Conservation (phyloP, 805 yeast genomes). For the Schizosaccharomyces cryophilus region DNA sequence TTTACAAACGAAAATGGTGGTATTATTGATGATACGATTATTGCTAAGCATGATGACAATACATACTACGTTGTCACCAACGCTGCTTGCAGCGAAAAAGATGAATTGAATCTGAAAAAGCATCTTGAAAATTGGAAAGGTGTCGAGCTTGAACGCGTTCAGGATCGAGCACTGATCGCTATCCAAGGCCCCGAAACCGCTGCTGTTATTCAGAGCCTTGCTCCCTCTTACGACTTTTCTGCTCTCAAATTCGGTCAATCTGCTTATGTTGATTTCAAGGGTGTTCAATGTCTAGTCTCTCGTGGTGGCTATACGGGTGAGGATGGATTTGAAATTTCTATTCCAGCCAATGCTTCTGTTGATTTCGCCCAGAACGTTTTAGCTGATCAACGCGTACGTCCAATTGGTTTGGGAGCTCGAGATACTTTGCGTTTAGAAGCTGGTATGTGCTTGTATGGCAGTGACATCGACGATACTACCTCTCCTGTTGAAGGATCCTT, state of each 20-base stretch:
- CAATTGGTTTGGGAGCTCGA: conserved; percentile 91
- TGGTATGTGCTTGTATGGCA: conserved; percentile 93
- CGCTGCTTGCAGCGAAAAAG: conserved; percentile 82
- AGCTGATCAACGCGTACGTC: conserved; percentile 29
- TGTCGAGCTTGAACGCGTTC: conserved; percentile 14
- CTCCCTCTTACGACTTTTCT: conserved; percentile 28
- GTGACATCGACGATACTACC: conserved; percentile 53
- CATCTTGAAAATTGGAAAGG: conserved; percentile 9
- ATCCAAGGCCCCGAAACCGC: conserved; percentile 80
- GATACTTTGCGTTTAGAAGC: conserved; percentile 90
- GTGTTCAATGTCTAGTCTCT: conserved; percentile 25
- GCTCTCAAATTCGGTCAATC: conserved; percentile 45
- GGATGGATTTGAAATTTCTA: conserved; percentile 65
- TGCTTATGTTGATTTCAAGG: conserved; percentile 4
- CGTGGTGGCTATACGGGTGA: conserved; percentile 97
- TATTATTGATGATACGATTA: conserved; percentile 76
- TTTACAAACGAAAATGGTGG: conserved; percentile 56
- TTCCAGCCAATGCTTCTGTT: conserved; percentile 14
- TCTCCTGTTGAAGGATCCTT: conserved; percentile 80
- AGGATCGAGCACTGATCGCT: conserved; percentile 61
- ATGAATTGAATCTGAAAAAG: conserved; percentile 31
- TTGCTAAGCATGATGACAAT: conserved; percentile 51
- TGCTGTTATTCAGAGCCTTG: conserved; percentile 36
- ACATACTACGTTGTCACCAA: conserved; percentile 76
- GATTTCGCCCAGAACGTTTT: conserved; percentile 44